phyloP scores from a whole-genome alignment of 257 asterid genomes.

The Solanum chmielewskii region DNA sequence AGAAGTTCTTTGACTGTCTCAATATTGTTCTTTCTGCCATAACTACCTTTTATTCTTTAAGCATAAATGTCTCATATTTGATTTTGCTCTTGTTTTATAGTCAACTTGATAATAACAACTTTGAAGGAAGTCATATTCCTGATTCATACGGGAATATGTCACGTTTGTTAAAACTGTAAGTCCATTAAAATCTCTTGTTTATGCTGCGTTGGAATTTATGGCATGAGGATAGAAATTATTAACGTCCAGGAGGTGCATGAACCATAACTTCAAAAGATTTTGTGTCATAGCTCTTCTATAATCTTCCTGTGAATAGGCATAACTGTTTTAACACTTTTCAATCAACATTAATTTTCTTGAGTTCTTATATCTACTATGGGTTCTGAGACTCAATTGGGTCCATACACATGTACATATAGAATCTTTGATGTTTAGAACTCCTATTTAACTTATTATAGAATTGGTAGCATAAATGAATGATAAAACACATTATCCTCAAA shows the following conservation, averaged over 20 bases:
- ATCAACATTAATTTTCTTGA: background rate
- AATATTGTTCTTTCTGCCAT: background rate
- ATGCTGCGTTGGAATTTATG: background rate
- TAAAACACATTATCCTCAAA: background rate
- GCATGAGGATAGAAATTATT: background rate
- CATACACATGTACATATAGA: background rate
- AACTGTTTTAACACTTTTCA: background rate
- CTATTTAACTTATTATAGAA: background rate
- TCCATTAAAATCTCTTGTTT: slow-evolving; percentile 1
- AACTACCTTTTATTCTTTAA: background rate
- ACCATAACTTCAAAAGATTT: background rate
- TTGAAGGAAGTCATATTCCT: slow-evolving; percentile 58
- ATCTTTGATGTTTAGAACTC: background rate
- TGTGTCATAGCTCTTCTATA: background rate
- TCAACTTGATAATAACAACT: slow-evolving; percentile 84
- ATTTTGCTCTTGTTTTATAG: slow-evolving; percentile 28
- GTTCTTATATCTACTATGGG: background rate
- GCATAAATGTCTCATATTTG: background rate
- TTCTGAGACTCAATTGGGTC: background rate
- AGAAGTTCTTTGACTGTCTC: background rate
- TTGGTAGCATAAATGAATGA: background rate
- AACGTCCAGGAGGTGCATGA: background rate
- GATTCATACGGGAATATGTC: slow-evolving; percentile 63
- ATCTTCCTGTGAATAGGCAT: background rate
- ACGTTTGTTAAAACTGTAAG: slow-evolving; percentile 71